Conservation (phyloP, 768 basidiomycete genomes). For the Amanita subjunquillea region DNA sequence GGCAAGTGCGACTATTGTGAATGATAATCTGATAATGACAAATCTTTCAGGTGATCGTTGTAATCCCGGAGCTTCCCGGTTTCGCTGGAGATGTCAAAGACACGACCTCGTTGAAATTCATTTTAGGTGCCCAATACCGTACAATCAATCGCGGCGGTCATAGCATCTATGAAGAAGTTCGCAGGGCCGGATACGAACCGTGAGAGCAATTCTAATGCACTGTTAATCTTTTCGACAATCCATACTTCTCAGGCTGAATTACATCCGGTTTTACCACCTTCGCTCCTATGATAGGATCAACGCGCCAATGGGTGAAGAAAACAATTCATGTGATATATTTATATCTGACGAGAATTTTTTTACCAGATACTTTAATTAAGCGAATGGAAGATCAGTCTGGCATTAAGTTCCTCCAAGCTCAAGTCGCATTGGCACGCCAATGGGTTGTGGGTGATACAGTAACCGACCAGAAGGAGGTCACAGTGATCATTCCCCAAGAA, state of each 20-base stretch:
- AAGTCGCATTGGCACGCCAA: conserved; percentile 71
- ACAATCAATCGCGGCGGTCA: conserved; percentile 85
- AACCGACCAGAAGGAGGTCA: conserved; percentile 39
- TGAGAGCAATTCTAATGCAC: conserved; percentile 23
- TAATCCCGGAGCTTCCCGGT: conserved; percentile 87
- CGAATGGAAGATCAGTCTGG: conserved; percentile 67
- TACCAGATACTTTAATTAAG: conserved; percentile 39
- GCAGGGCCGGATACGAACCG: conserved; percentile 73
- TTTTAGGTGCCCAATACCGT: conserved; percentile 83
- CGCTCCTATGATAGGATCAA: conserved; percentile 89
- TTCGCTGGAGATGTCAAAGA: conserved; percentile 77
- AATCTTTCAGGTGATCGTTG: conserved; percentile 57
- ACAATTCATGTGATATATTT: not conserved
- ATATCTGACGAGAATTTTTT: not conserved
- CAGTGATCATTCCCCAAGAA: conserved; percentile 45
- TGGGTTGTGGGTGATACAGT: conserved; percentile 51
- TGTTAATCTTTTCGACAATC: not conserved
- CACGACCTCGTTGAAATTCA: conserved; percentile 55
- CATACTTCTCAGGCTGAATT: conserved; percentile 46
- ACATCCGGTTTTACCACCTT: conserved; percentile 88
- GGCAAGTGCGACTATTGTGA: conserved; percentile 21
- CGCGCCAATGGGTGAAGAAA: conserved; percentile 46
- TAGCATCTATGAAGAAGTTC: conserved; percentile 78
- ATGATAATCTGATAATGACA: not conserved
- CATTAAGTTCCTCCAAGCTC: conserved; percentile 76